These are phyloP conservation scores for Orbilia ellipsospora DNA, from an alignment of 2,329 filamentous ascomycete species.

Conservation along the genomic window DNA sequence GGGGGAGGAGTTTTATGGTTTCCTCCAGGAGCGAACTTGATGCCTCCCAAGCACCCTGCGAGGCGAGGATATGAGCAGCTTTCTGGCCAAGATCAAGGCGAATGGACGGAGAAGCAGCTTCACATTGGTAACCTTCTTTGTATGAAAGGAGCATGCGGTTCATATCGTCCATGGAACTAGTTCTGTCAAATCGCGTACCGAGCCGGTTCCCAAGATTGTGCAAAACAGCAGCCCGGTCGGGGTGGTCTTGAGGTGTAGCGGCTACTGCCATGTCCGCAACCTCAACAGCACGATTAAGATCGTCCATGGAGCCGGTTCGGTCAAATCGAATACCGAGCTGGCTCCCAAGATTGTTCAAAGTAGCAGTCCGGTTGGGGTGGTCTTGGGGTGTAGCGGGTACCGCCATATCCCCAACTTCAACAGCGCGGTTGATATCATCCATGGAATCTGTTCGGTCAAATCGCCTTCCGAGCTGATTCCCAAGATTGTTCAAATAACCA, in stretches of 20 bases:
- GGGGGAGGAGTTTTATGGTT: slow-evolving; percentile 31
- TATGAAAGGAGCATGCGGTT: slow-evolving; percentile 6
- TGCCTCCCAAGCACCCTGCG: slow-evolving; percentile 8
- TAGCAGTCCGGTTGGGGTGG: not conserved
- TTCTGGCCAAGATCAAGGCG: not conserved
- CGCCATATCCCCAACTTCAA: slow-evolving; percentile 5
- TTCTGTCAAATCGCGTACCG: not conserved
- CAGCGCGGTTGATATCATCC: slow-evolving; percentile 31
- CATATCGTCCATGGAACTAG: not conserved
- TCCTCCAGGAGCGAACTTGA: slow-evolving; percentile 27
- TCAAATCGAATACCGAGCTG: slow-evolving; percentile 5
- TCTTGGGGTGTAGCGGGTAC: not conserved
- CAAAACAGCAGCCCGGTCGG: not conserved
- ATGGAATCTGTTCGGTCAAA: no score
- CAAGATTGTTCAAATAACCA: slow-evolving; percentile 5
- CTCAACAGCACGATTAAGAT: slow-evolving; percentile 22
- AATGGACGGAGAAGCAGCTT: not conserved
- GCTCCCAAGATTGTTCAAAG: slow-evolving; percentile 8
- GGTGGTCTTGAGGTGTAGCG: slow-evolving; percentile 6
- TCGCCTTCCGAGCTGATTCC: slow-evolving; percentile 1
- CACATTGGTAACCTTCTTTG: slow-evolving; percentile 5
- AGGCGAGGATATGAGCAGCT: slow-evolving; percentile 16
- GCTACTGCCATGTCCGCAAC: slow-evolving; percentile 6
- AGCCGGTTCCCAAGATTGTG: not conserved
- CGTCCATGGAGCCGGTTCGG: not conserved